A percentile compares a stretch with the other conserved stretches of the same genome.
Conservation (phyloP, 345 rosid genomes). For the Populus pruinosa region DNA sequence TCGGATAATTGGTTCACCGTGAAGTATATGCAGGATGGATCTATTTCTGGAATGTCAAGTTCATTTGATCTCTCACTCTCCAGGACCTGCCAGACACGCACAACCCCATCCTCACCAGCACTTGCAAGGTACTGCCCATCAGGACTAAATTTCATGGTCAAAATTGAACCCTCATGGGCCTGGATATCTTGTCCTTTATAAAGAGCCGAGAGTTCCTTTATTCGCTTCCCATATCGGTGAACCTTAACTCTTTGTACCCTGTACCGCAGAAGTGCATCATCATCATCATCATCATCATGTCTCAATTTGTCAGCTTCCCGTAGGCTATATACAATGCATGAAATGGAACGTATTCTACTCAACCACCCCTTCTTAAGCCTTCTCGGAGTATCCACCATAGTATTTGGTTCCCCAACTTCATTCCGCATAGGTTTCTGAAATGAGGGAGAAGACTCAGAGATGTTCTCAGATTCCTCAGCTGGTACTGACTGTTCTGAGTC, state of each 20-base stretch:
- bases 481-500: slow-evolving; percentile 41
- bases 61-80: slow-evolving; percentile 48
- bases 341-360: slow-evolving; percentile 40
- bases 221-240: slow-evolving; percentile 36
- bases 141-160: slow-evolving; percentile 67
- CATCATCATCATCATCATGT: slow-evolving; percentile 21
- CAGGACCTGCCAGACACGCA: slow-evolving; percentile 67
- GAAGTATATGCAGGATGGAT: slow-evolving; percentile 52
- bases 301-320: slow-evolving; percentile 27
- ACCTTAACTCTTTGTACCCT: slow-evolving; percentile 24
- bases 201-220: slow-evolving; percentile 65
- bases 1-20: slow-evolving; percentile 45
- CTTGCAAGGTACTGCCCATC: slow-evolving; percentile 70
- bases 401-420: slow-evolving; percentile 20
- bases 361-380: slow-evolving; percentile 48
- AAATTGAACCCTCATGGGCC: slow-evolving; percentile 70
- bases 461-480: slow-evolving; percentile 44
- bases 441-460: slow-evolving; percentile 23
- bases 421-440: slow-evolving; percentile 15
- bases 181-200: slow-evolving; percentile 63
- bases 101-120: slow-evolving; percentile 68
- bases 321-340: slow-evolving; percentile 31
- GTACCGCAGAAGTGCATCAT: slow-evolving; percentile 15
- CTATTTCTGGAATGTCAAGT: slow-evolving; percentile 40
- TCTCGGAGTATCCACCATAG: slow-evolving; percentile 18